Conservation (phyloP, 1,284 basidiomycete genomes). For the Phylloporus sp. region DNA sequence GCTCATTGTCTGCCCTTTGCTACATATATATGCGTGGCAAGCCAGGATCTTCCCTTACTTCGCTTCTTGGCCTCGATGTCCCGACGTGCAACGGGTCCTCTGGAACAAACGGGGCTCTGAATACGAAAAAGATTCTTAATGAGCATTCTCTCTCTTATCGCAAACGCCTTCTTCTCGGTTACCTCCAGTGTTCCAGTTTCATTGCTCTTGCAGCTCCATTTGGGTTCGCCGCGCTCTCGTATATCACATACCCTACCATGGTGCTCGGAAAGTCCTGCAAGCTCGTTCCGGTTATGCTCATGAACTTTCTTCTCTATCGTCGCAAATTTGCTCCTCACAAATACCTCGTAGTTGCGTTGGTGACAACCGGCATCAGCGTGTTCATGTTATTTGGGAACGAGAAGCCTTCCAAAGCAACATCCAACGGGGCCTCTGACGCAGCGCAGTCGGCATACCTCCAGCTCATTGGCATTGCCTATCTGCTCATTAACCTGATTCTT, state of each 20-base stretch:
- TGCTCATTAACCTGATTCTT: conserved; percentile 86
- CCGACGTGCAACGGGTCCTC: conserved; percentile 39
- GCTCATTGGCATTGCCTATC: conserved; percentile 73
- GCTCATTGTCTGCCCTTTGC: conserved; percentile 77
- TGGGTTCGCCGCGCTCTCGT: conserved; percentile 91
- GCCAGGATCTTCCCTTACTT: conserved; percentile 56
- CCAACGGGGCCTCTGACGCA: conserved; percentile 40
- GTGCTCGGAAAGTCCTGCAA: conserved; percentile 99
- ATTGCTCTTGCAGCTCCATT: conserved; percentile 94
- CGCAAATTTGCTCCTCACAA: conserved; percentile 92
- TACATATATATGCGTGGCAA: conserved; percentile 81
- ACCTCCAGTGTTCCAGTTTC: conserved; percentile 86
- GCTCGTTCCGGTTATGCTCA: conserved; percentile 94
- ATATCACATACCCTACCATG: conserved; percentile 98
- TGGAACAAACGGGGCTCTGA: conserved; percentile 31
- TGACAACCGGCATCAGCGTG: conserved; percentile 91
- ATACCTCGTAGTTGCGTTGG: conserved; percentile 91
- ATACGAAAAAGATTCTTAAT: conserved; percentile 34
- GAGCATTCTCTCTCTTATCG: conserved; percentile 49
- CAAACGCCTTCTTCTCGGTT: conserved; percentile 68
- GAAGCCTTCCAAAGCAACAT: conserved; percentile 55
- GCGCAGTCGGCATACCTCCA: conserved; percentile 56
- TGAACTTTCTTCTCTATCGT: conserved; percentile 92
- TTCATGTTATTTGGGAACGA: conserved; percentile 91
- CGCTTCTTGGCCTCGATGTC: conserved; percentile 64